phyloP scores from a whole-genome alignment of 257 asterid species.

The Hygrophila difformis region DNA sequence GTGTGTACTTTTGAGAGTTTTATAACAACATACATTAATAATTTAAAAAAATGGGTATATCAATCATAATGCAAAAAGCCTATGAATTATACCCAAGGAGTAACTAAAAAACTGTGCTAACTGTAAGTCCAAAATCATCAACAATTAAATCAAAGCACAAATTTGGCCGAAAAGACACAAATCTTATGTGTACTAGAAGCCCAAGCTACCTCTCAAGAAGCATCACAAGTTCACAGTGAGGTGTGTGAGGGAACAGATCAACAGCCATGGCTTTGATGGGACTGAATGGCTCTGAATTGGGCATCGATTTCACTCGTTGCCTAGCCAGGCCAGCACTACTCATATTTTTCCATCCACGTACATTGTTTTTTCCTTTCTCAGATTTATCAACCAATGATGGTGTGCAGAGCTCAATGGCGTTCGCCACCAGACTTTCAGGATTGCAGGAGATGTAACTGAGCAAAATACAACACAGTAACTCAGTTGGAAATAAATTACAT shows the following conservation, averaged over 20 bases:
- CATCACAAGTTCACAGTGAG: slow-evolving; percentile 92
- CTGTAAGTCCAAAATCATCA: too few relatives aligned
- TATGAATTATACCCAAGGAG: too few relatives aligned
- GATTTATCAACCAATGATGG: slow-evolving; percentile 61
- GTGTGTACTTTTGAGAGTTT: too few relatives aligned
- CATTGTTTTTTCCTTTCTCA: slow-evolving; percentile 56
- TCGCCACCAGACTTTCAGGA: slow-evolving; percentile 96
- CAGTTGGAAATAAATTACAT: background rate
- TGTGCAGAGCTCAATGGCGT: slow-evolving; percentile 96
- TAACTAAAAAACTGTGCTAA: too few relatives aligned
- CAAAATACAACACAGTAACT: slow-evolving; percentile 14
- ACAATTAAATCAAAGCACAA: too few relatives aligned
- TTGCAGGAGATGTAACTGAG: slow-evolving; percentile 94
- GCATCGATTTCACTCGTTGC: slow-evolving; percentile 89
- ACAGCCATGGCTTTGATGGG: slow-evolving; percentile 93
- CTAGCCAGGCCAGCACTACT: slow-evolving; percentile 90
- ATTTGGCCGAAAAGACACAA: too few relatives aligned
- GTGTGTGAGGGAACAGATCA: slow-evolving; percentile 93
- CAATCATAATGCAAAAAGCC: too few relatives aligned
- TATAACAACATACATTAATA: too few relatives aligned
- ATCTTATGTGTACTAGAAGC: too few relatives aligned
- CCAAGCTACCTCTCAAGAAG: slow-evolving; percentile 74
- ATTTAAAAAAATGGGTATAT: too few relatives aligned
- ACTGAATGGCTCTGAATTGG: slow-evolving; percentile 76
- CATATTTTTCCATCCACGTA: slow-evolving; percentile 80